phyloP scores from a whole-genome alignment of 75 land plant genomes.

The Sequoiadendron giganteum region DNA sequence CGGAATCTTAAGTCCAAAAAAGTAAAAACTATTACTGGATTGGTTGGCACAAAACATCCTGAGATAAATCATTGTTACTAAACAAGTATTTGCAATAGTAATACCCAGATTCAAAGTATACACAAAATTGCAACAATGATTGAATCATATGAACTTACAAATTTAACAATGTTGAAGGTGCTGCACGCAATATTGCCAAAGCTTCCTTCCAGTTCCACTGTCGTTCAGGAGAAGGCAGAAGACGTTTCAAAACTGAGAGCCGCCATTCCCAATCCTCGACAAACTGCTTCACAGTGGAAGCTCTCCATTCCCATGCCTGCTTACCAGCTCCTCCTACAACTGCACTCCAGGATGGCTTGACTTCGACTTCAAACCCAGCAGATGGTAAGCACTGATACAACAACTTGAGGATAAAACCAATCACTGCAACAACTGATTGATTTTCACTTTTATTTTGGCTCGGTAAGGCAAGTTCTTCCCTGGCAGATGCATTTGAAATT shows the following conservation, averaged over 20 bases:
- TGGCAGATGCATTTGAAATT: not conserved
- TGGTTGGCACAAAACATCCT: not conserved
- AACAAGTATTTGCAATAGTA: not conserved
- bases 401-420: conserved; percentile 55
- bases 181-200: conserved; percentile 79
- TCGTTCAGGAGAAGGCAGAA: conserved; percentile 69
- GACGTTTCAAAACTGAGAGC: conserved; percentile 72
- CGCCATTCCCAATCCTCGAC: conserved; percentile 98
- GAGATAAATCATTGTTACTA: not conserved
- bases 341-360: conserved; percentile 15
- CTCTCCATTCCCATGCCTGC: conserved; percentile 77
- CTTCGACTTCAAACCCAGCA: conserved; percentile 38
- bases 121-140: not conserved
- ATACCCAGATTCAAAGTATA: not conserved
- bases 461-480: conserved; percentile 18
- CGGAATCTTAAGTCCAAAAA: too few relatives aligned
- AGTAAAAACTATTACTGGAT: too few relatives aligned
- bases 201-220: conserved; percentile 96
- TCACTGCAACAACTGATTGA: conserved; percentile 60
- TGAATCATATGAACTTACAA: conserved; percentile 52
- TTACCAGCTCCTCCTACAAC: conserved; percentile 29
- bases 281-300: conserved; percentile 46
- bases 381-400: conserved; percentile 53
- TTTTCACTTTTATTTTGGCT: conserved; percentile 37
- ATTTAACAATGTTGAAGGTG: conserved; percentile 86